Conservation (phyloP, 805 yeast genomes). For the Ogataea angusta region DNA sequence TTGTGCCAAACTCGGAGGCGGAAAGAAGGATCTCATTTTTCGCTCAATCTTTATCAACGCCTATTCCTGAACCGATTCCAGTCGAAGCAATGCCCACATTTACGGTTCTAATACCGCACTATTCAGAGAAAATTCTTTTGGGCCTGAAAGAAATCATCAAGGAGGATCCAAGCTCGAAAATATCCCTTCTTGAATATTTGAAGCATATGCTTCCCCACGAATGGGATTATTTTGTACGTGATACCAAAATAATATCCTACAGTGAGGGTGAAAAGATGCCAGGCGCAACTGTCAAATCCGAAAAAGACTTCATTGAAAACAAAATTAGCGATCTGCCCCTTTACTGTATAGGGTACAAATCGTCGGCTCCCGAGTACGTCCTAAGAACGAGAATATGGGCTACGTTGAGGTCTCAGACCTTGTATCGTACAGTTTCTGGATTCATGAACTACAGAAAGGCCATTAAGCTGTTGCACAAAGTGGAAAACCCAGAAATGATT, state of each 20-base stretch:
- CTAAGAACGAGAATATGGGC: slow-evolving; percentile 85
- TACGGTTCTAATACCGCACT: slow-evolving; percentile 51
- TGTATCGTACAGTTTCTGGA: slow-evolving; percentile 80
- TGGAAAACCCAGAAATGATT: slow-evolving; percentile 59
- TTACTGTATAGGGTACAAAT: slow-evolving; percentile 69
- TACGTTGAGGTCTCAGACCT: slow-evolving; percentile 76
- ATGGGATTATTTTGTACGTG: slow-evolving; percentile 79
- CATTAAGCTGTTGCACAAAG: slow-evolving; percentile 59
- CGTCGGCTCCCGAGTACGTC: slow-evolving; percentile 58
- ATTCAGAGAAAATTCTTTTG: slow-evolving; percentile 46
- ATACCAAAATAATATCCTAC: slow-evolving; percentile 63
- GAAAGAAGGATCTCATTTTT: slow-evolving; percentile 51
- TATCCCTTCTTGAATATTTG: slow-evolving; percentile 72
- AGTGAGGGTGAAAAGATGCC: slow-evolving; percentile 42
- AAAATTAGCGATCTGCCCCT: slow-evolving; percentile 63
- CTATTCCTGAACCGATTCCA: slow-evolving; percentile 47
- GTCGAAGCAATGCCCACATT: slow-evolving; percentile 47
- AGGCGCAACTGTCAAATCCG: slow-evolving; percentile 34
- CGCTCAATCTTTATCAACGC: slow-evolving; percentile 50
- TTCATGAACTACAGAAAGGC: slow-evolving; percentile 78
- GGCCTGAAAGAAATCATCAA: slow-evolving; percentile 44
- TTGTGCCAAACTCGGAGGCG: slow-evolving; percentile 46
- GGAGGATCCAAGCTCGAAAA: slow-evolving; percentile 42
- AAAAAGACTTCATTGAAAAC: slow-evolving; percentile 35
- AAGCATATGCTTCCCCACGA: slow-evolving; percentile 69